These are phyloP conservation scores for Penicillium riverlandense DNA, from an alignment of 495 filamentous ascomycete species.

Conservation along the genomic window DNA sequence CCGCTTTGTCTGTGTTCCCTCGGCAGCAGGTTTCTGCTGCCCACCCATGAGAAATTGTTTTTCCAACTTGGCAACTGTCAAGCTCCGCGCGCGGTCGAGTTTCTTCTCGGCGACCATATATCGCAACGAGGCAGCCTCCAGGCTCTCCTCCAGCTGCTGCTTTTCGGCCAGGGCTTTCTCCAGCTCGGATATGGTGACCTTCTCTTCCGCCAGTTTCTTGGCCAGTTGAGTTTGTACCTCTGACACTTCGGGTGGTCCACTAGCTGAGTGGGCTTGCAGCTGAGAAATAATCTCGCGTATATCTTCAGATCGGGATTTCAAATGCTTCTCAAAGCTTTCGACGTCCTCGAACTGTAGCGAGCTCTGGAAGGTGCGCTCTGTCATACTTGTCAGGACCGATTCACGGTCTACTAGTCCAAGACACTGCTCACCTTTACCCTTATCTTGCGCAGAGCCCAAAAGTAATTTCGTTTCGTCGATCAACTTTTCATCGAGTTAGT, in stretches of 20 bases:
- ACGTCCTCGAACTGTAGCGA: constrained; percentile 30
- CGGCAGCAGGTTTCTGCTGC: constrained; percentile 41
- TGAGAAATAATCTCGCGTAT: constrained; percentile 55
- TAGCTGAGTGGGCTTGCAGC: constrained; percentile 41
- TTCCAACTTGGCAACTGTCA: constrained; percentile 87
- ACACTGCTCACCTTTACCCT: constrained; percentile 46
- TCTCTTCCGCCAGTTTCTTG: constrained; percentile 69
- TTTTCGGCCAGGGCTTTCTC: constrained; percentile 73
- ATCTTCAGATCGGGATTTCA: constrained; percentile 52
- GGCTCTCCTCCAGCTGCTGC: constrained; percentile 70
- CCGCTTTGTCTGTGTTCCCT: constrained; percentile 48
- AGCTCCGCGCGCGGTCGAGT: constrained; percentile 78
- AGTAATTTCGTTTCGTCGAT: constrained; percentile 79
- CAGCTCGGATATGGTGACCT: constrained; percentile 67
- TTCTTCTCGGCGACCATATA: constrained; percentile 94
- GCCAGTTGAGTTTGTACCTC: constrained; percentile 69
- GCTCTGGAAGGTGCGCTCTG: constrained; percentile 22
- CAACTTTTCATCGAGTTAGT: constrained; percentile 46
- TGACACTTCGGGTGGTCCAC: constrained; percentile 53
- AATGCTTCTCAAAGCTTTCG: constrained; percentile 67
- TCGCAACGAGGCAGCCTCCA: constrained; percentile 78
- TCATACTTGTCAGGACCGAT: constrained; percentile 12
- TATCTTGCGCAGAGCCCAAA: constrained; percentile 44
- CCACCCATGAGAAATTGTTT: constrained; percentile 71
- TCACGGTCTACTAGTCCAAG: background rate